Evolutionary conservation across 2,329 filamentous ascomycete genomes (phyloP).

Genomic region (Aciculosporium take): DNA sequence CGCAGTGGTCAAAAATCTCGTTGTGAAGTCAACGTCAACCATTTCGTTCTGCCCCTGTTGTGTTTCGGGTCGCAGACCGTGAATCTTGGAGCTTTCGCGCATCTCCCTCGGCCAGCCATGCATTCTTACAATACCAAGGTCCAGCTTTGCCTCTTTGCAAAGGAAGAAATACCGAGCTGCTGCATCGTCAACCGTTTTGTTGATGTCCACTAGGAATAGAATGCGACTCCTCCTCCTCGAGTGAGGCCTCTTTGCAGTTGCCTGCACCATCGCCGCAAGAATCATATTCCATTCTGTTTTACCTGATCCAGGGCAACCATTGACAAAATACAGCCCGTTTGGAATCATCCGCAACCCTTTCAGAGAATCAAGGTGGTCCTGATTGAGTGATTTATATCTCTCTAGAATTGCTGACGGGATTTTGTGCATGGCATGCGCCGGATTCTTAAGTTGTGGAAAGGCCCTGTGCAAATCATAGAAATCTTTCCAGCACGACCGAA

Average conservation of each 20-base stretch:
- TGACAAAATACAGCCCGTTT: conserved; percentile 29
- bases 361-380: conserved; percentile 24
- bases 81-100: conserved; percentile 17
- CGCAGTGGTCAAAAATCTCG: conserved; percentile 19
- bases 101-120: conserved; percentile 26
- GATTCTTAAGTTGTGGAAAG: conserved; percentile 22
- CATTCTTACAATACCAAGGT: conserved; percentile 23
- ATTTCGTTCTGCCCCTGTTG: background rate
- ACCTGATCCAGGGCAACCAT: conserved; percentile 32
- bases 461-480: conserved; percentile 12
- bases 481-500: conserved; percentile 11
- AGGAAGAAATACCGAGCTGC: conserved; percentile 26
- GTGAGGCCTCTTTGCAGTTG: conserved; percentile 13
- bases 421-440: conserved; percentile 7
- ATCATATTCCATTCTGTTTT: conserved; percentile 34
- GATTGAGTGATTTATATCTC: conserved; percentile 21
- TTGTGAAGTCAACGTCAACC: conserved; percentile 18
- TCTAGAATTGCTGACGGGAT: conserved; percentile 15
- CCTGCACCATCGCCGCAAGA: conserved; percentile 24
- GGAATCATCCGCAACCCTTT: conserved; percentile 21
- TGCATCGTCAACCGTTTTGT: conserved; percentile 31
- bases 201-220: conserved; percentile 33
- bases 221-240: conserved; percentile 18
- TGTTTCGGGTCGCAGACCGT: conserved; percentile 5
- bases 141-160: conserved; percentile 21